These are phyloP conservation scores for Lipomyces spencermartinsiae DNA, from an alignment of 805 yeast genomes.

Conservation along the genomic window DNA sequence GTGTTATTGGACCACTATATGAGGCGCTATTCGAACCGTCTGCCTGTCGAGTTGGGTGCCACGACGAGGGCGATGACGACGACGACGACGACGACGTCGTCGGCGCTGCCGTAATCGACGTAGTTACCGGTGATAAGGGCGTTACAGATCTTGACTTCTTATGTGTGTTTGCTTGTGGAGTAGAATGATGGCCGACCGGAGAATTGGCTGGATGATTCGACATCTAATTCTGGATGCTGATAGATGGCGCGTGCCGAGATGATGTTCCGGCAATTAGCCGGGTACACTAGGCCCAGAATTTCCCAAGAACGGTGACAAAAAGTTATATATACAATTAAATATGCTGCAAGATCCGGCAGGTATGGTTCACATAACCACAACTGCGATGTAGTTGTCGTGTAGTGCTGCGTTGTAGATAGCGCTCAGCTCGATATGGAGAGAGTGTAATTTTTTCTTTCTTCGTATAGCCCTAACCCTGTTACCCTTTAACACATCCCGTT, in stretches of 20 bases:
- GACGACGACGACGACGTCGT: not conserved
- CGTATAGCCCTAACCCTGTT: no score
- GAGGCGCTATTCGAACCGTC: not conserved
- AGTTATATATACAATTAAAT: not conserved
- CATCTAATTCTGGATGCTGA: not conserved
- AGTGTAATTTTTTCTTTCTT: not conserved
- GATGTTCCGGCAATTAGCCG: not conserved
- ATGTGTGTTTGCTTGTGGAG: not conserved
- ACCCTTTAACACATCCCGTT: no score
- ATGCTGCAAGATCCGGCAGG: not conserved
- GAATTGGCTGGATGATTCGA: not conserved
- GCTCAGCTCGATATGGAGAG: not conserved
- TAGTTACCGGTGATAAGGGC: not conserved
- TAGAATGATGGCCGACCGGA: not conserved
- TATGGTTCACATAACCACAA: constrained; percentile 1
- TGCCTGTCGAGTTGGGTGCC: not conserved
- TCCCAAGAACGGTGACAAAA: not conserved
- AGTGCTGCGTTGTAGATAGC: not conserved
- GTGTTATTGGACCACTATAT: not conserved
- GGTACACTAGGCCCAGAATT: no score
- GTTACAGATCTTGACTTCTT: not conserved
- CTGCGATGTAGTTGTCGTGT: not conserved
- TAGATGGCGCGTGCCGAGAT: constrained; percentile 4
- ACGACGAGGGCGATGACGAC: not conserved
- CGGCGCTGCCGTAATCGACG: not conserved